phyloP scores from a whole-genome alignment of 768 basidiomycete genomes.

The Tricholoma saponaceum region DNA sequence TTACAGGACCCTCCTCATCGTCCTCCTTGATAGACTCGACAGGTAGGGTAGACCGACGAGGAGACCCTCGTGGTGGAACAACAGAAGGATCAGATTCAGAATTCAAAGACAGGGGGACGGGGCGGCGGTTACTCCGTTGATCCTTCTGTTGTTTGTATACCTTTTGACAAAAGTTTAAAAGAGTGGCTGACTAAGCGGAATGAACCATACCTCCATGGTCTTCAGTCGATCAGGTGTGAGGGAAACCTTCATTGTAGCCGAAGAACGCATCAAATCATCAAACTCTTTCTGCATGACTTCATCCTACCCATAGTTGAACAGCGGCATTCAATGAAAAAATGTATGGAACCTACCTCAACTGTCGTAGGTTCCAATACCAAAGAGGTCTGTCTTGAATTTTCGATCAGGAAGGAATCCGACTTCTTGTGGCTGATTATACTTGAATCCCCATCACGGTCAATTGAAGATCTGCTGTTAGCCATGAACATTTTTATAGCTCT shows the following conservation, averaged over 20 bases:
- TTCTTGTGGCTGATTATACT: slow-evolving; percentile 48
- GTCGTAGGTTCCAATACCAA: slow-evolving; percentile 18
- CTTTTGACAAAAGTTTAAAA: slow-evolving; percentile 35
- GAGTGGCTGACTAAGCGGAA: slow-evolving; percentile 29
- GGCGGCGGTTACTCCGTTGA: slow-evolving; percentile 37
- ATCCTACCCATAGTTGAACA: slow-evolving; percentile 36
- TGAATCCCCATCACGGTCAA: slow-evolving; percentile 33
- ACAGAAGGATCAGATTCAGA: slow-evolving; percentile 29
- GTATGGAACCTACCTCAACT: slow-evolving; percentile 31
- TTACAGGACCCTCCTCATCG: slow-evolving; percentile 47
- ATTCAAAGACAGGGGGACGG: slow-evolving; percentile 31
- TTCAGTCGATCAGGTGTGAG: slow-evolving; percentile 91
- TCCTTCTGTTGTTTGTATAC: slow-evolving; percentile 74
- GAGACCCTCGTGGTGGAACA: slow-evolving; percentile 29
- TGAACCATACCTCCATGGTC: slow-evolving; percentile 78
- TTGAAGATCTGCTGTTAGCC: slow-evolving; percentile 31
- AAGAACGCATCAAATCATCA: slow-evolving; percentile 87
- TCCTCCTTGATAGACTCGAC: slow-evolving; percentile 67
- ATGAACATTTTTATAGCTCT: slow-evolving; percentile 58
- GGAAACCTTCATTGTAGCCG: slow-evolving; percentile 92
- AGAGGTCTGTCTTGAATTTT: slow-evolving; percentile 35
- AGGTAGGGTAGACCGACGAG: slow-evolving; percentile 41
- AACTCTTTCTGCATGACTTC: slow-evolving; percentile 71
- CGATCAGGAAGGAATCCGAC: slow-evolving; percentile 50
- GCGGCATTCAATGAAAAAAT: slow-evolving; percentile 5